A percentile compares a stretch with the other conserved stretches of the same genome.
Evolutionary conservation across 2,329 filamentous ascomycete species (phyloP).

Genomic region (Apiospora rasikravindrae): DNA sequence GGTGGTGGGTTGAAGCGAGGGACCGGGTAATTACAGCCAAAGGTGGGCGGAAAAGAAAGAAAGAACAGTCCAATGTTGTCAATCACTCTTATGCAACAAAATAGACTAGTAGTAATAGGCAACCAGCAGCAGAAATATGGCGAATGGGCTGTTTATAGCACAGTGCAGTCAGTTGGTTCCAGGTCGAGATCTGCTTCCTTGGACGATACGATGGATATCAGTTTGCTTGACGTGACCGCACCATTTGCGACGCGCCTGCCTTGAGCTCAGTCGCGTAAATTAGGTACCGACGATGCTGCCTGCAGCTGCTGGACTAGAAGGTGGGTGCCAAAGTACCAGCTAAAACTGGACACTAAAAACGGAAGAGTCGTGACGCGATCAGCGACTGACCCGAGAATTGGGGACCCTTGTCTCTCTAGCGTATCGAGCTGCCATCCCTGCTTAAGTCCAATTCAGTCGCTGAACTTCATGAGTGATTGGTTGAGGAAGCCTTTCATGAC

Average conservation of each 20-base stretch:
- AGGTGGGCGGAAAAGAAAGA: background rate
- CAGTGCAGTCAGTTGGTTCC: background rate
- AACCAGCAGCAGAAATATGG: background rate
- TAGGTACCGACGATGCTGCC: background rate
- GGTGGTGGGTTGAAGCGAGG: background rate
- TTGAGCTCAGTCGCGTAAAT: slow-evolving; percentile 6
- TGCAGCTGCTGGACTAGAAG: background rate
- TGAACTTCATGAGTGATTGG: background rate
- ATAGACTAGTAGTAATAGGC: background rate
- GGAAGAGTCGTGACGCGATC: background rate
- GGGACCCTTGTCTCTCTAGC: slow-evolving; percentile 2
- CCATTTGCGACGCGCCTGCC: slow-evolving; percentile 2
- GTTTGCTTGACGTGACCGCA: slow-evolving; percentile 10
- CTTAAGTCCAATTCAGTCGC: background rate
- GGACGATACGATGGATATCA: background rate
- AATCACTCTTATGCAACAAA: background rate
- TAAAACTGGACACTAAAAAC: background rate
- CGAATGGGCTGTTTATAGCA: background rate
- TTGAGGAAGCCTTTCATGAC: background rate
- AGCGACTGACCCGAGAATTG: background rate
- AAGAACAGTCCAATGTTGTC: background rate
- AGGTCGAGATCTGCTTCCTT: background rate
- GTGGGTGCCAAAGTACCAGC: background rate
- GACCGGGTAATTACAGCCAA: background rate
- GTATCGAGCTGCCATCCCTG: background rate